These are phyloP conservation scores for Tolypocladium amazonense DNA, from an alignment of 2,329 filamentous ascomycete species.

Conservation along the genomic window DNA sequence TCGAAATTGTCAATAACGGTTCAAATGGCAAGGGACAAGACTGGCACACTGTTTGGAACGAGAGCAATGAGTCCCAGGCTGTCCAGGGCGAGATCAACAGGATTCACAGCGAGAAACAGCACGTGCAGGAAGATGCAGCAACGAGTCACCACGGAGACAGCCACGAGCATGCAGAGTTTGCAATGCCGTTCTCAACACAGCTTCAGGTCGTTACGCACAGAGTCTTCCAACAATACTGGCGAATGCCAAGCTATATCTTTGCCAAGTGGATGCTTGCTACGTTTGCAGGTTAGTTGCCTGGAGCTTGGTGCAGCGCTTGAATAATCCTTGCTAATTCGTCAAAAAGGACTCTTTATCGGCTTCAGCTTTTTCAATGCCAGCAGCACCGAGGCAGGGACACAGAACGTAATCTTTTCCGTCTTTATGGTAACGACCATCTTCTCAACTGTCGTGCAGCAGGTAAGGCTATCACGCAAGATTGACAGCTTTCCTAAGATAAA, in stretches of 20 bases:
- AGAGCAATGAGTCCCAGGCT: constrained; percentile 36
- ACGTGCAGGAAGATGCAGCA: constrained; percentile 6
- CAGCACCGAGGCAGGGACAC: constrained; percentile 55
- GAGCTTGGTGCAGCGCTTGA: not conserved
- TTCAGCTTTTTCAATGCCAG: constrained; percentile 55
- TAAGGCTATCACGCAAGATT: constrained; percentile 9
- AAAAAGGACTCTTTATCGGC: constrained; percentile 55
- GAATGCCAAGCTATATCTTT: constrained; percentile 68
- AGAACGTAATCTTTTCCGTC: constrained; percentile 63
- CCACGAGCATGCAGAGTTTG: constrained; percentile 53
- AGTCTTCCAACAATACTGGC: constrained; percentile 77
- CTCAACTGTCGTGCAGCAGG: constrained; percentile 54
- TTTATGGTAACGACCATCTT: constrained; percentile 73
- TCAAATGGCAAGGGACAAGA: constrained; percentile 32
- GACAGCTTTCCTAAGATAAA: too few species aligned
- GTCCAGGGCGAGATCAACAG: constrained; percentile 52
- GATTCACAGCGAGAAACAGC: constrained; percentile 41
- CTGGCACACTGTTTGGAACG: constrained; percentile 59
- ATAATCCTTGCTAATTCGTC: not conserved
- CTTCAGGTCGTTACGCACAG: constrained; percentile 53
- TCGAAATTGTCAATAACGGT: constrained; percentile 38
- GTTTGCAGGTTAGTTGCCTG: constrained; percentile 26
- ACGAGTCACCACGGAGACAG: constrained; percentile 7
- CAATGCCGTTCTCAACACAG: constrained; percentile 61
- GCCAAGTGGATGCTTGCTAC: constrained; percentile 54